Percentiles rank a stretch among this genome's conserved stretches.
Evolutionary conservation across 192 early-diverging fungal genomes (phyloP).

Genomic region (Coemansia sp.): DNA sequence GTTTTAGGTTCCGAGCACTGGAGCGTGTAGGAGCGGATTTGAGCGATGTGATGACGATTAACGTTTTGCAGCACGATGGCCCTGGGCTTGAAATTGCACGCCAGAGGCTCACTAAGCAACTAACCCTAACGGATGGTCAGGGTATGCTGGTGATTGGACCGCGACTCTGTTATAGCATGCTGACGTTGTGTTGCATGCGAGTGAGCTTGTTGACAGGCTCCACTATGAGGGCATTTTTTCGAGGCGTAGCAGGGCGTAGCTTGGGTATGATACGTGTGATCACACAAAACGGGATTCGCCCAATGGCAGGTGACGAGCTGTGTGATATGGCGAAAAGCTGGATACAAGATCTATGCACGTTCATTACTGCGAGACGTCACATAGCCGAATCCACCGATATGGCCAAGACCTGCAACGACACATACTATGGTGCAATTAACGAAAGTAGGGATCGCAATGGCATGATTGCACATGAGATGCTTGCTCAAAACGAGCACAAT

Average conservation of each 20-base stretch:
- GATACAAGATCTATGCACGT: conserved; percentile 9
- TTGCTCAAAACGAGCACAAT: conserved; percentile 2
- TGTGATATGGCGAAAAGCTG: conserved; percentile 7
- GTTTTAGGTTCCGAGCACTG: conserved; percentile 12
- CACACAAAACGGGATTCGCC: conserved; percentile 3
- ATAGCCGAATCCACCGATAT: conserved; percentile 9
- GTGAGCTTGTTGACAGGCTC: neutral
- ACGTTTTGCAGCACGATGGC: conserved; percentile 13
- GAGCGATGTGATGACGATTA: no score
- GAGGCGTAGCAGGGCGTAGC: neutral
- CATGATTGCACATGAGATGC: conserved; percentile 14
- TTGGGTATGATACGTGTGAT: conserved; percentile 4
- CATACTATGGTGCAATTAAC: conserved; percentile 12
- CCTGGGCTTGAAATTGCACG: neutral
- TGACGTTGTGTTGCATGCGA: conserved; percentile 11
- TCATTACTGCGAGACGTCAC: neutral
- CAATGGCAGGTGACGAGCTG: neutral
- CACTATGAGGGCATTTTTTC: conserved; percentile 13
- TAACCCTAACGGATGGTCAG: neutral
- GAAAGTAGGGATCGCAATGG: neutral
- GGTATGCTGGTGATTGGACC: conserved; percentile 15
- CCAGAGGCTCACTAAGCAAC: conserved; percentile 14
- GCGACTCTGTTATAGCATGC: conserved; percentile 19
- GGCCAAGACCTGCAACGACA: conserved; percentile 9
- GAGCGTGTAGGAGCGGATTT: neutral